A percentile compares a stretch with the other conserved stretches of the same genome.
phyloP scores from a whole-genome alignment of 345 rosid species.

The Lenwebbia sp. region DNA sequence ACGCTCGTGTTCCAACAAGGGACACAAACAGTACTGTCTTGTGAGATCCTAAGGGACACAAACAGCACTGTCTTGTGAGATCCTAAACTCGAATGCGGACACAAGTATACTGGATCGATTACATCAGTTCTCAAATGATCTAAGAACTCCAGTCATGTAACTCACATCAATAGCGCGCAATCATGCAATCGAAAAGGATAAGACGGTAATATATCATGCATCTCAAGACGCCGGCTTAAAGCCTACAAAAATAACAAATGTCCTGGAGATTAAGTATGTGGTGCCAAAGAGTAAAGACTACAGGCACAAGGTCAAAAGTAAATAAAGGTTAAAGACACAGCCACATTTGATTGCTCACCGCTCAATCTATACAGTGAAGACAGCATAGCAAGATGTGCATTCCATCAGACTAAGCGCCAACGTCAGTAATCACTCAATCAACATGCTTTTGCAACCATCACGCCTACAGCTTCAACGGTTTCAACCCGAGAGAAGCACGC shows the following conservation, averaged over 20 bases:
- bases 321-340: not conserved
- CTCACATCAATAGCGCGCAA: not conserved
- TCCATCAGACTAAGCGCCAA: not conserved
- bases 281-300: not conserved
- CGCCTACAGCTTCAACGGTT: slow-evolving; percentile 36
- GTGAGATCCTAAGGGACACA: not conserved
- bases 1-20: not conserved
- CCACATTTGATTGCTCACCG: not conserved
- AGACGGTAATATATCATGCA: not conserved
- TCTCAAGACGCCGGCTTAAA: not conserved
- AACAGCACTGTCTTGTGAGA: not conserved
- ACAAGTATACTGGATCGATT: not conserved
- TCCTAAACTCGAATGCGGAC: not conserved
- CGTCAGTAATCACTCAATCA: not conserved
- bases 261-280: not conserved
- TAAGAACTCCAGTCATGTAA: not conserved
- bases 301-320: not conserved
- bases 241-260: not conserved
- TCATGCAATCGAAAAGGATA: not conserved
- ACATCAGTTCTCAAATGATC: not conserved
- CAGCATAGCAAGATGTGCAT: not conserved
- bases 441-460: not conserved
- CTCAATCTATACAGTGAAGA: not conserved
- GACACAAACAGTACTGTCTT: not conserved
- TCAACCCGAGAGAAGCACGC: slow-evolving; percentile 65